Evolutionary conservation across 257 asterid genomes (phyloP), one percentile per base, ranked within the genome.

Genomic region (Nicotiana attenuata): DNA sequence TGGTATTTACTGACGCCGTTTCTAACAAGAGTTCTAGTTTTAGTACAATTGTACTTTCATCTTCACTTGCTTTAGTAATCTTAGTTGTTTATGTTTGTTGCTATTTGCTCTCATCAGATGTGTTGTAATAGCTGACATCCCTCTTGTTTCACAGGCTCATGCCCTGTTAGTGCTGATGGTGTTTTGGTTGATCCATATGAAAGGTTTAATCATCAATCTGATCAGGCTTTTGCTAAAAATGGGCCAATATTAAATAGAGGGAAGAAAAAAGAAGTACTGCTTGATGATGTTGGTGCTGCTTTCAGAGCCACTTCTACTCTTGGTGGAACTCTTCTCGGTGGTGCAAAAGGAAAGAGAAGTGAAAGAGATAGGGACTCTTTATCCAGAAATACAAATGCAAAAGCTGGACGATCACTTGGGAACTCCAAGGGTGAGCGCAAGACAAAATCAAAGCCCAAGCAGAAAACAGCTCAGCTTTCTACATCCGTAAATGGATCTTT

Each of bases 261-360:
- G 84, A 93, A 88, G 94, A 95, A 90, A 83, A 95, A 88, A 87
- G 98, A 95, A 89, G 87, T 92, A 80, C 85, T 89, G 65, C 97
- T 93, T 63, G 97, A 95, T 76, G 96, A 92, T 69, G 94, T 93
- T 75, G 93, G 89, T 38, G 86, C 93, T 64, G 84, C 81, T n/a
- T 85, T 86, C 69, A 87, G 92, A 86, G 86, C 90, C 81, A 82
- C 92, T 11, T 83, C 91, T 80, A 83, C 84, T 81, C 85, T 93
- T 45, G 96, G 91, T 80, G 84, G 84, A 77, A 81, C 81, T 68
- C 86, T 86, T 65, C 81, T 83, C 60, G 95, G 98, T 26, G 92
- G 97, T 83, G 91, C 94, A 7, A 95, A 93, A 89, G 98, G 97
- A 38, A 95, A 92, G 89, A 89, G 98, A 89, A 93, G 98, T 45